Conservation (phyloP, 2,329 filamentous ascomycete species). For the Chrysosphaeria jannelii region DNA sequence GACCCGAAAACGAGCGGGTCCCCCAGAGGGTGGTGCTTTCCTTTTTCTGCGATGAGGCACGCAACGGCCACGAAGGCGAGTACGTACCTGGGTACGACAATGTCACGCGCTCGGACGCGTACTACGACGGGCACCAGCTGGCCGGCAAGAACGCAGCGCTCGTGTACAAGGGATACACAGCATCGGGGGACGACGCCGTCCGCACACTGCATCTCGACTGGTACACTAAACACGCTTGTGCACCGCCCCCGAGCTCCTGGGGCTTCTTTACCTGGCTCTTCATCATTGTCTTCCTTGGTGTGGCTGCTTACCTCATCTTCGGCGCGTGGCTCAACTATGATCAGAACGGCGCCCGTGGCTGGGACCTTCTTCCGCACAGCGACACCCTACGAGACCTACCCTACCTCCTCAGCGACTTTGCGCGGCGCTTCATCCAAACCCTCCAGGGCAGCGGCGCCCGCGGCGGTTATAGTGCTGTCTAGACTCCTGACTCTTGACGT, state of each 20-base stretch:
- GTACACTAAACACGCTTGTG: constrained; percentile 69
- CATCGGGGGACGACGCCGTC: constrained; percentile 18
- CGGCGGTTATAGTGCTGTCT: constrained; percentile 87
- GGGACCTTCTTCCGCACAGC: constrained; percentile 79
- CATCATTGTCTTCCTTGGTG: constrained; percentile 66
- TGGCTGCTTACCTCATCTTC: constrained; percentile 81
- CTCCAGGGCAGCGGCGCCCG: constrained; percentile 59
- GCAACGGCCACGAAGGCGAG: constrained; percentile 45
- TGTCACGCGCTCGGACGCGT: constrained; percentile 19
- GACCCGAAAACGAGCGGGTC: constrained; percentile 13
- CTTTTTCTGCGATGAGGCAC: constrained; percentile 48
- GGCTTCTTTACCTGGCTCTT: constrained; percentile 96
- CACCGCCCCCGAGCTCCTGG: constrained; percentile 27
- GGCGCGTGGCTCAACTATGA: constrained; percentile 98
- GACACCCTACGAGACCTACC: constrained; percentile 80
- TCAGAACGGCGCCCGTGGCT: constrained; percentile 77
- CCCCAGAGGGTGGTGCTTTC: constrained; percentile 54
- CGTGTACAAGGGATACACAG: constrained; percentile 45
- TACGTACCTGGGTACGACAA: constrained; percentile 14
- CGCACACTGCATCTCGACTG: constrained; percentile 39
- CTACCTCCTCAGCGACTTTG: constrained; percentile 75
- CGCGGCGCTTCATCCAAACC: constrained; percentile 48
- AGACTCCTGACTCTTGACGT: constrained; percentile 7
- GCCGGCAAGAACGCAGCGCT: constrained; percentile 25
- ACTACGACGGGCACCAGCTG: no score